These are phyloP conservation scores for Oxytropis ochrocephala DNA, from an alignment of 306 rosid species.

Conservation along the genomic window DNA sequence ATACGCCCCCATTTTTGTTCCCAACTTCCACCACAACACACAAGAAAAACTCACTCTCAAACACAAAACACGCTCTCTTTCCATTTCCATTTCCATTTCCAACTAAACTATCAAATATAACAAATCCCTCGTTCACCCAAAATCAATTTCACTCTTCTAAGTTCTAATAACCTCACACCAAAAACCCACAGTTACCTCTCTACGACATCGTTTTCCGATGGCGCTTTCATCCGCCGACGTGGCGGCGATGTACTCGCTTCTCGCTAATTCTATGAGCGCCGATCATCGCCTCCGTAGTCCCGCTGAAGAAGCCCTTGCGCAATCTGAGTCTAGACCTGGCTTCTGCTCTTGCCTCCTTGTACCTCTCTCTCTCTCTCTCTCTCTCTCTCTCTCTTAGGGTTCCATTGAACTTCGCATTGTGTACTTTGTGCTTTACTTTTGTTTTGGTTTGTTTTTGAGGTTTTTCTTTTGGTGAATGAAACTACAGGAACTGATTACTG, in stretches of 20 bases:
- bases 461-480: neutral
- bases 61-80: neutral
- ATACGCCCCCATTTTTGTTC: neutral
- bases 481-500: conserved; percentile 75
- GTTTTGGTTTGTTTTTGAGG: conserved; percentile 1
- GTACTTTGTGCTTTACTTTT: neutral
- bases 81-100: neutral
- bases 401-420: conserved; percentile 28
- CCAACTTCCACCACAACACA: neutral
- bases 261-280: conserved; percentile 70
- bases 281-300: conserved; percentile 66
- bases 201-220: conserved; percentile 28
- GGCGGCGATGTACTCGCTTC: conserved; percentile 73
- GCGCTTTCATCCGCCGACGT: conserved; percentile 70
- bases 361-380: neutral
- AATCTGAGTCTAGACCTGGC: conserved; percentile 78
- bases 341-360: conserved; percentile 84
- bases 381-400: conserved; percentile 31
- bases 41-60: neutral
- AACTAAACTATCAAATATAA: neutral
- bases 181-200: neutral
- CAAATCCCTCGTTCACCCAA: neutral
- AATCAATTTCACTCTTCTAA: neutral
- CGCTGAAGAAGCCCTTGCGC: conserved; percentile 71
- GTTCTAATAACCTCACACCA: neutral